Evolutionary conservation across 805 yeast species (phyloP), one percentile per base, ranked within the genome.

Genomic region (Kuraishia hungarica): DNA sequence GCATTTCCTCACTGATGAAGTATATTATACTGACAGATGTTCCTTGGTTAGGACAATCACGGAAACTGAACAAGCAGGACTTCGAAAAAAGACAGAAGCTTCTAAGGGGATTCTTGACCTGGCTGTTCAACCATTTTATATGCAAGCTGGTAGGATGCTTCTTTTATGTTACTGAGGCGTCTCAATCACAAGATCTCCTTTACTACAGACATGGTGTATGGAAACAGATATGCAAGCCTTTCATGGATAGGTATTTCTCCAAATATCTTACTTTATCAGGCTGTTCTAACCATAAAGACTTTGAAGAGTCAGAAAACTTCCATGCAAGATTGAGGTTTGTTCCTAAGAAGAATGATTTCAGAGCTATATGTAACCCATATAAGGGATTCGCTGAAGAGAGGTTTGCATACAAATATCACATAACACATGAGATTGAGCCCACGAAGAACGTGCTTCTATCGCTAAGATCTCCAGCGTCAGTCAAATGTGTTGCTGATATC

Each of bases 131-230:
- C 0, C 47, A 39, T 0, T 74, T 83, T 53, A 59, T 88, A 0
- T 69, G 77, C 7, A 73, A 70, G 19, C 57, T 87, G 1, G 60
- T 88, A 0, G 66, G 72, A 0, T 66, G 78, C 0, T 81, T 80
- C 61, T 91, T 89, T 71, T 84, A 87, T 63, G 83, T 86, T 4
- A 84, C 94, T 0, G 87, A 84, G 51, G 67, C 73, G 1, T 77
- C 81, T 10, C 72, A 66, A 20, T 64, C 72, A 0, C 67, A 64
- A 10, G 67, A 69, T 2, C 56, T 81, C 0, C 54, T 74, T 0
- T 88, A 73, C 62, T 88, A 79, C 61, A 75, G 84, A 19, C 90
- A 83, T 54, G 72, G 69, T 23, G 67, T 72, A 1, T 90, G 96
- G 96, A 63, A 60, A 10, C 49, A 50, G 39, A 67, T 79, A 19